These are phyloP conservation scores for Ascosphaera apis DNA, from an alignment of 2,329 filamentous ascomycete species.

Conservation along the genomic window DNA sequence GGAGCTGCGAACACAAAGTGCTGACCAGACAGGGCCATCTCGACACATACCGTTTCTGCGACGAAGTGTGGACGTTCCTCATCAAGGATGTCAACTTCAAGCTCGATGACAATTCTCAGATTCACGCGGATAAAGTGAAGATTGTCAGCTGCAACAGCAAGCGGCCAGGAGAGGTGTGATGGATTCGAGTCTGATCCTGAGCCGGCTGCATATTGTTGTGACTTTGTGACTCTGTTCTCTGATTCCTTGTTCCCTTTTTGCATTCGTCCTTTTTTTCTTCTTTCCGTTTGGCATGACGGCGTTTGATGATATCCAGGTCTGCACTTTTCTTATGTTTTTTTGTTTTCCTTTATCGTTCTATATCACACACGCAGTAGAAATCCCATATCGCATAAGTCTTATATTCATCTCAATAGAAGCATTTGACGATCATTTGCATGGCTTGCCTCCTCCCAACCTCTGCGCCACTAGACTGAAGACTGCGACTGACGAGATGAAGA, in stretches of 20 bases:
- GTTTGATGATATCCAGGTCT: neutral
- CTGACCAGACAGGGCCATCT: slow-evolving; percentile 50
- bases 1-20: no score
- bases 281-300: neutral
- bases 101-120: slow-evolving; percentile 56
- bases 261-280: neutral
- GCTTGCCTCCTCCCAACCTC: slow-evolving; percentile 36
- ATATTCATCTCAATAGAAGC: slow-evolving; percentile 63
- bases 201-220: neutral
- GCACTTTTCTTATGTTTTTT: neutral
- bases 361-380: no score
- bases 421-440: slow-evolving; percentile 28
- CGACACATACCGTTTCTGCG: slow-evolving; percentile 96
- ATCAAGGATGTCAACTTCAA: slow-evolving; percentile 99
- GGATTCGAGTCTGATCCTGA: neutral
- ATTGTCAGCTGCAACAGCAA: slow-evolving; percentile 97
- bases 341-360: neutral
- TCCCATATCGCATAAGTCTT: slow-evolving; percentile 60
- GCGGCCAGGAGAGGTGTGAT: slow-evolving; percentile 34
- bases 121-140: slow-evolving; percentile 82
- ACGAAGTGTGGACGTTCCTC: slow-evolving; percentile 98
- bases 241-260: neutral
- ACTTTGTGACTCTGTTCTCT: neutral
- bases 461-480: slow-evolving; percentile 87
- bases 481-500: slow-evolving; percentile 91